A percentile compares a stretch with the other conserved stretches of the same genome.
phyloP scores from a whole-genome alignment of 306 rosid genomes.

The Alnus rubra region DNA sequence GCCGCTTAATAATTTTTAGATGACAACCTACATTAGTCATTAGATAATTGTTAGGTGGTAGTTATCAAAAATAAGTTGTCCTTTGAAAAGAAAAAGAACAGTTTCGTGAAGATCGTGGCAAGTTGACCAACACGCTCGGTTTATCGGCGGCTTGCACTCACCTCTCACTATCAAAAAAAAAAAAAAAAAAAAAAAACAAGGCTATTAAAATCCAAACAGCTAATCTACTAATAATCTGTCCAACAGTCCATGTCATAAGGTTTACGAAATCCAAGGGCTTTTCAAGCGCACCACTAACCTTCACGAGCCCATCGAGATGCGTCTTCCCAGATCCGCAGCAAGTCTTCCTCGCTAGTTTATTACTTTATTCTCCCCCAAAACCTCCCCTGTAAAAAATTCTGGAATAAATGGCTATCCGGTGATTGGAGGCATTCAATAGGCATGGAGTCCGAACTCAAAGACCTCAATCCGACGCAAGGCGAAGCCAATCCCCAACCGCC shows the following conservation, averaged over 20 bases:
- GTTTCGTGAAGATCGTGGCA: background rate
- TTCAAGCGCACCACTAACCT: background rate
- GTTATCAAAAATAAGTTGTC: no score
- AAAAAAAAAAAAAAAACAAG: background rate
- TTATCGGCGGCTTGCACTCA: background rate
- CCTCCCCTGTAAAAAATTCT: background rate
- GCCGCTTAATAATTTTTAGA: no score
- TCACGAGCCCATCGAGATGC: background rate
- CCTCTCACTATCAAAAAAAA: background rate
- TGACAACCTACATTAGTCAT: no score
- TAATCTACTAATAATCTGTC: no score
- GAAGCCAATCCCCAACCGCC: conserved; percentile 25
- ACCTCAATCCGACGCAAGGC: conserved; percentile 49
- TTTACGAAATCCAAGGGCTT: background rate
- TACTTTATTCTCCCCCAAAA: background rate
- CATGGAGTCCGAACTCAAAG: conserved; percentile 72
- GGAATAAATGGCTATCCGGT: conserved; percentile 7
- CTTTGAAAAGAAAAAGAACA: no score
- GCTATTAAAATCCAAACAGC: background rate
- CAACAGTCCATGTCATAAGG: no score
- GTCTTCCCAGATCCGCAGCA: background rate
- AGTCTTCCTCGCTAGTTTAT: background rate
- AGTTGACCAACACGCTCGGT: background rate
- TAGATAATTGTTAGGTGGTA: no score
- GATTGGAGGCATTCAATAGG: background rate